Evolutionary conservation across 768 basidiomycete genomes (phyloP).

Genomic region (Hortiboletus campestris): DNA sequence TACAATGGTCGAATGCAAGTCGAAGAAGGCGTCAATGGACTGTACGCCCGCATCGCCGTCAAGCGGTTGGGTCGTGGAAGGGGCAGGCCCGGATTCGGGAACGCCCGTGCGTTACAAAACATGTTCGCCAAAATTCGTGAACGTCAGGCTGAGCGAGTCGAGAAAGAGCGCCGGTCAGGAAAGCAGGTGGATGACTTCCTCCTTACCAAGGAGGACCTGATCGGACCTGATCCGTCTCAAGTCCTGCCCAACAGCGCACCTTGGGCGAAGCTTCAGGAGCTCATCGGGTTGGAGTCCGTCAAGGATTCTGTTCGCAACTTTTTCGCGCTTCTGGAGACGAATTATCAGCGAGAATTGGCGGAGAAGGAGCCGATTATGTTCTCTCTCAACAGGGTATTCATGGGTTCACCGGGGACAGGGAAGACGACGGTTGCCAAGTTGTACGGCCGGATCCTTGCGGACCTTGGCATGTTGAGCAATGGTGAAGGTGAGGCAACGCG

Average conservation of each 20-base stretch:
- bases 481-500: conserved; percentile 54
- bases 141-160: conserved; percentile 54
- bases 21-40: conserved; percentile 52
- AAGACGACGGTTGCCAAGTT: conserved; percentile 71
- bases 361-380: conserved; percentile 52
- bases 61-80: conserved; percentile 62
- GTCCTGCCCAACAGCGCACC: conserved; percentile 45
- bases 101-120: conserved; percentile 62
- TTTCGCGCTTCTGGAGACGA: conserved; percentile 46
- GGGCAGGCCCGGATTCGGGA: conserved; percentile 61
- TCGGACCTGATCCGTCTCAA: conserved; percentile 60
- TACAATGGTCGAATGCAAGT: conserved; percentile 53
- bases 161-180: conserved; percentile 41
- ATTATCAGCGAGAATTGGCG: conserved; percentile 58
- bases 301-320: conserved; percentile 55
- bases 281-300: conserved; percentile 57
- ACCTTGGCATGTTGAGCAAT: conserved; percentile 64
- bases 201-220: conserved; percentile 53
- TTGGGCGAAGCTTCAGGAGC: conserved; percentile 50
- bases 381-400: conserved; percentile 64
- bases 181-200: conserved; percentile 48
- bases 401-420: conserved; percentile 70
- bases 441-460: conserved; percentile 62
- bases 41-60: conserved; percentile 56
- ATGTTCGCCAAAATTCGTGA: conserved; percentile 46